Conservation (phyloP, 2,329 filamentous ascomycete genomes). For the Fusarium sp. region DNA sequence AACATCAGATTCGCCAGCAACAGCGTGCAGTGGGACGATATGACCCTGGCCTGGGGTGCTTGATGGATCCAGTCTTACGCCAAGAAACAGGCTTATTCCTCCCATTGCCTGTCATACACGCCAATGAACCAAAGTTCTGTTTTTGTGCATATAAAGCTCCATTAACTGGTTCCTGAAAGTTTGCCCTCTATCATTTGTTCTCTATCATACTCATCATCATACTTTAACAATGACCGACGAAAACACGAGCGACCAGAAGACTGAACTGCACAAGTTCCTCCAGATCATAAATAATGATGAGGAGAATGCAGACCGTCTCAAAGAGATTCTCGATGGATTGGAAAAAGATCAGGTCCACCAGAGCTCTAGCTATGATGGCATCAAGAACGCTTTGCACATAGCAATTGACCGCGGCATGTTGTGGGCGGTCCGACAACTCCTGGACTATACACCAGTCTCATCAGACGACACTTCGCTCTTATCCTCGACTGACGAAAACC, state of each 20-base stretch:
- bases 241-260: not conserved
- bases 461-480: not conserved
- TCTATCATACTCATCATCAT: not conserved
- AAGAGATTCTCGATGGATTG: not conserved
- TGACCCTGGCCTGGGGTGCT: not conserved
- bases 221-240: not conserved
- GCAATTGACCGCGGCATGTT: not conserved
- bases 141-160: not conserved
- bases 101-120: not conserved
- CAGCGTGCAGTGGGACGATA: not conserved
- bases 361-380: not conserved
- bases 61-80: not conserved
- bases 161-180: not conserved
- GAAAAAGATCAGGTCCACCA: not conserved
- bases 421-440: not conserved
- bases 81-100: not conserved
- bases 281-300: not conserved
- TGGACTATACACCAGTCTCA: not conserved
- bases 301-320: not conserved
- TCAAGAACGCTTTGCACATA: not conserved
- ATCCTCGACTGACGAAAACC: not conserved
- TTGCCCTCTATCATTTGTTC: not conserved
- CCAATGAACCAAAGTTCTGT: not conserved
- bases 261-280: not conserved
- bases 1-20: not conserved